Base-by-base conservation (phyloP, 139 green algal genomes). In the Micractinium conductrix region DNA sequence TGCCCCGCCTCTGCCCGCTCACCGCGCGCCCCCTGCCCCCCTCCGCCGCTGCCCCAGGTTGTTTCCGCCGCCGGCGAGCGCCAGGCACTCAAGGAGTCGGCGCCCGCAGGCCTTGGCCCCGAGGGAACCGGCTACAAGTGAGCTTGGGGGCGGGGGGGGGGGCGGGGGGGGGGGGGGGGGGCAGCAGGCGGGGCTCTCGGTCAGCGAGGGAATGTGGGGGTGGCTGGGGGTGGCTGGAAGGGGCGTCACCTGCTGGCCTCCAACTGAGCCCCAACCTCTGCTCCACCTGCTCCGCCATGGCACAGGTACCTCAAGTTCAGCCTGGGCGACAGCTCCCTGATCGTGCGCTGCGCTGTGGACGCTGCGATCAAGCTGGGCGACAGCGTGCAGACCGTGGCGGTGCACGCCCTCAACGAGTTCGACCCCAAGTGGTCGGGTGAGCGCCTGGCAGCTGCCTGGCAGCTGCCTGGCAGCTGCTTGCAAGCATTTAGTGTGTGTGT, bases 391-490 rank as follows among this genome's bases (percentile, higher is more conserved):
- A 85, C 96, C 38, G 68, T 96, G 4, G 93, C 88, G n/a, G 91
- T 99, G 86, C 97, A 98, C 85, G 94, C 97, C 1, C 93, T 99
- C 63, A 99, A 98, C 86, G 97, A 99, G 92, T 98, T 95, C 81
- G 97, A 99, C 91, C 83, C 91, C 70, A 94, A 94, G 79, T 80
- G 74, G 74, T 67, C 50, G 53, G 74, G 74, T 81, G 74, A 68
- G 74, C 35, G 48, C 48, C 16, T 58, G 48, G 12, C 48, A 58
- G 48, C 12, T 58, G 48, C 48, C 48, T 58, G 48, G 16, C 48
- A 58, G 48, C 48, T 58, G 48, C 16, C 48, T 58, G 48, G 12
- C 16, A 16, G 12, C 48, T 58, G 48, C 16, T 58, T 58, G 12
- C 48, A 10, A 24, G 48, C 10, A 58, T 58, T 16, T 10, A 58